Evolutionary conservation across 208 protist species (phyloP), one percentile per base, ranked within the genome.

Genomic region (Leishmania guyanensis): DNA sequence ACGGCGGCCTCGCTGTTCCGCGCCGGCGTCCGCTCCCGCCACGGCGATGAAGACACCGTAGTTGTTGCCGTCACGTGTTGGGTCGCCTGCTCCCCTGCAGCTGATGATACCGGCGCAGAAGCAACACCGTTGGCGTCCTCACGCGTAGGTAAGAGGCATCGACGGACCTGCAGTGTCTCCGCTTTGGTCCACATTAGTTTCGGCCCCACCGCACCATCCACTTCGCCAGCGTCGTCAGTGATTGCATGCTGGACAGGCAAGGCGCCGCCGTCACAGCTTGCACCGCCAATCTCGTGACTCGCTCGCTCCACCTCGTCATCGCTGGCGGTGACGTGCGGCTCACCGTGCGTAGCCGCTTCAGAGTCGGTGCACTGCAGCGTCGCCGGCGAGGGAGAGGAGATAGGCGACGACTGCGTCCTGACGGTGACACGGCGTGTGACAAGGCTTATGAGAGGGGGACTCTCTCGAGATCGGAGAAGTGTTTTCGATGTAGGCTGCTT

Each of bases 1-100:
- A 94, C 91, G 43, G 91, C 91, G 12, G 89, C 80, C 51, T 86
- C 80, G 77, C 64, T 90, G 82, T 29, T 71, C 53, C 83, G 83
- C 29, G 77, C 62, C 66, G 87, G 69, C 46, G 78, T 80, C 54
- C 33, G 78, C 46, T 77, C 64, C 26, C 64, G 81, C 29, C 43
- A 64, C 39, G 74, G 62, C 39, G 77, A 43, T 9, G 83, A 68
- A 5, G 72, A 62, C 12, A 48, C 29, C 16, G n/a, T 39, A 14
- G 29, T 14, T 22, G 72, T 6, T 14, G 51, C 39, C 29, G n/a
- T 8, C 33, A 48, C 14, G 26, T 62, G 26, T 6, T 4, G 17
- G 51, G 29, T 8, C 1, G 46, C 51, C 51, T 43, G 69, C 69
- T 51, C 46, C 17, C 9, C n/a, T 4, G 8, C 26, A 48, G 1